phyloP scores from a whole-genome alignment of 163 green algal species.

The Coccomyxa subellipsoidea region DNA sequence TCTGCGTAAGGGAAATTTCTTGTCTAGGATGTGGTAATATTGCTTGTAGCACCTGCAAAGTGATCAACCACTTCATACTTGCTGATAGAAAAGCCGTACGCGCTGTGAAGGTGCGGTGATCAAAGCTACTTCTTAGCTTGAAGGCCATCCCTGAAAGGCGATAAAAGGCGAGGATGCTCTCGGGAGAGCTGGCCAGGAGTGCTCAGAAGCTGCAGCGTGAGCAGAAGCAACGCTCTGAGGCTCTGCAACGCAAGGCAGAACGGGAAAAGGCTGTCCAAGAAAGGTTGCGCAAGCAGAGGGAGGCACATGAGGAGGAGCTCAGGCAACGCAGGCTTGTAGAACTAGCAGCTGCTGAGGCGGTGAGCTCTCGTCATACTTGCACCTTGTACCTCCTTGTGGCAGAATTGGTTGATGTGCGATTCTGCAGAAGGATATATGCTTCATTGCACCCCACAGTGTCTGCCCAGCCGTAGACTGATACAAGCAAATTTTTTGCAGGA shows the following conservation, averaged over 20 bases:
- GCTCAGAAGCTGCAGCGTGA: neutral
- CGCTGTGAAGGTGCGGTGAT: neutral
- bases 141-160: neutral
- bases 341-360: neutral
- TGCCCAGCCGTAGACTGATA: no score
- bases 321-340: neutral
- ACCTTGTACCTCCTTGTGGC: no score
- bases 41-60: no score
- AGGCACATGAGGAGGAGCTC: neutral
- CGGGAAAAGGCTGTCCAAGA: constrained; percentile 4
- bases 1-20: no score
- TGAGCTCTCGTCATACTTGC: neutral
- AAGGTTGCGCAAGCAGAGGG: neutral
- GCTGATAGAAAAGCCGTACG: no score
- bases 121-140: neutral
- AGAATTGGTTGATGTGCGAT: neutral
- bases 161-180: neutral
- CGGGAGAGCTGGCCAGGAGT: neutral
- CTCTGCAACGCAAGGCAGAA: neutral
- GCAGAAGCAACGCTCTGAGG: neutral
- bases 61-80: no score
- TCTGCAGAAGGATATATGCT: neutral
- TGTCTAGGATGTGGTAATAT: no score
- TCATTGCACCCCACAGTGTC: neutral
- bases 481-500: constrained; percentile 5